These are phyloP conservation scores for Hypoxylon sp. DNA, from an alignment of 2,329 filamentous ascomycete genomes.

Conservation along the genomic window DNA sequence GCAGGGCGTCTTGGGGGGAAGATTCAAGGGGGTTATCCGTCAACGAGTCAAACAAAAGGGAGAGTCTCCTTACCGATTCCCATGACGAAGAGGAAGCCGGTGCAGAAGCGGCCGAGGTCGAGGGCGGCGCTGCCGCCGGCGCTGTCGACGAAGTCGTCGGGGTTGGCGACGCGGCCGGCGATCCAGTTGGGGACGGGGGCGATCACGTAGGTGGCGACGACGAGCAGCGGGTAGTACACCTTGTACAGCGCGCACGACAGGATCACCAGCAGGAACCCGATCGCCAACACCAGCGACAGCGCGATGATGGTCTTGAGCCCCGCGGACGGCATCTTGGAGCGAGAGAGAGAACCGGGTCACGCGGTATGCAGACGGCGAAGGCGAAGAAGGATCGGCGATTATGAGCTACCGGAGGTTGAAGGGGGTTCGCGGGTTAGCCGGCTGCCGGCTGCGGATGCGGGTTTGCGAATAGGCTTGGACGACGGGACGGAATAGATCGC, in stretches of 20 bases:
- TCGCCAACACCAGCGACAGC: slow-evolving; percentile 97
- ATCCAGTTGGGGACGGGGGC: slow-evolving; percentile 98
- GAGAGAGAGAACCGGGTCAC: neutral
- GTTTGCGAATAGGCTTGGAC: neutral
- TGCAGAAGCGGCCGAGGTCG: slow-evolving; percentile 92
- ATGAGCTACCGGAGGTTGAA: too few species aligned
- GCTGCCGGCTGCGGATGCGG: neutral
- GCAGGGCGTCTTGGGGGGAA: neutral
- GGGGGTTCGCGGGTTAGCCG: neutral
- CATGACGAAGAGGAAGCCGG: slow-evolving; percentile 96
- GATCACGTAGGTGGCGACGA: slow-evolving; percentile 93
- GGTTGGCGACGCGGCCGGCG: slow-evolving; percentile 84
- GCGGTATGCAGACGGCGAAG: neutral
- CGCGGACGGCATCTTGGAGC: slow-evolving; percentile 71
- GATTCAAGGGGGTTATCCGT: neutral
- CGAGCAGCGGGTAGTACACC: slow-evolving; percentile 92
- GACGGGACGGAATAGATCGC: neutral
- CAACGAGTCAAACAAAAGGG: too few species aligned
- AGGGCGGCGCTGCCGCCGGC: slow-evolving; percentile 83
- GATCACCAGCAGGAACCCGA: slow-evolving; percentile 98
- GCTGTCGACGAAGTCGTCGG: slow-evolving; percentile 93
- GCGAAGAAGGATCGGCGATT: neutral
- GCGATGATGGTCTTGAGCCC: slow-evolving; percentile 99
- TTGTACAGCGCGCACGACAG: slow-evolving; percentile 95
- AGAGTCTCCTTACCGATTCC: slow-evolving; percentile 85